Evolutionary conservation across 805 yeast genomes (phyloP).

Genomic region (Suhomyces sp.): DNA sequence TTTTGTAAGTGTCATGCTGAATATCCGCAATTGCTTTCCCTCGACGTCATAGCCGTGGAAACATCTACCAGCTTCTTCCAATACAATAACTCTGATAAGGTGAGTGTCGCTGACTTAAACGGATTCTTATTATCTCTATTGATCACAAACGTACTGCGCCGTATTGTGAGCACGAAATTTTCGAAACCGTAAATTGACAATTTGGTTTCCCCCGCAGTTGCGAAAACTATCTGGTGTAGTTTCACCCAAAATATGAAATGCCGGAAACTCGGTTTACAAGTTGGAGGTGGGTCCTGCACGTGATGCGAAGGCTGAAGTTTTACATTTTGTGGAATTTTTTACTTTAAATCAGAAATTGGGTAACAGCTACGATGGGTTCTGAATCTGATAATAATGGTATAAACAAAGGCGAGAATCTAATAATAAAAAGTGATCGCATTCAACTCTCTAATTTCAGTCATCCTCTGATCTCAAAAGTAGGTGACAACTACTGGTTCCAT

Average conservation of each 20-base stretch:
- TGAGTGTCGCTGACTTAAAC: not conserved
- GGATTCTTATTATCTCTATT: not conserved
- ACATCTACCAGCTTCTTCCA: not conserved
- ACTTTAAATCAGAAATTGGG: not conserved
- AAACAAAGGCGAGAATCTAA: not conserved
- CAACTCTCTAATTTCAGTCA: constrained; percentile 24
- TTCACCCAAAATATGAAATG: not conserved
- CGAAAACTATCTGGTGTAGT: not conserved
- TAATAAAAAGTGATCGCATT: not conserved
- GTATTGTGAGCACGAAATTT: not conserved
- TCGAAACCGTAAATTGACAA: not conserved
- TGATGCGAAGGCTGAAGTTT: not conserved
- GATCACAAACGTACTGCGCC: not conserved
- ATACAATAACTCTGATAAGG: not conserved
- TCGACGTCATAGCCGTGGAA: not conserved
- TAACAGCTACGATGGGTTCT: not conserved
- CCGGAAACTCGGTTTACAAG: not conserved
- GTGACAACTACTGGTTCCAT: constrained; percentile 64
- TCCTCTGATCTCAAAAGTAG: constrained; percentile 23
- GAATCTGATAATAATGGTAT: not conserved
- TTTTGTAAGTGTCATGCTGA: not conserved
- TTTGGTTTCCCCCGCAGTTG: not conserved
- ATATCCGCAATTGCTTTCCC: not conserved
- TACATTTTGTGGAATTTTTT: not conserved
- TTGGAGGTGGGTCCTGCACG: not conserved